Percentiles rank a stretch among this genome's conserved stretches.
phyloP scores from a whole-genome alignment of 1,284 basidiomycete genomes.

The Fomitopsis palustris region DNA sequence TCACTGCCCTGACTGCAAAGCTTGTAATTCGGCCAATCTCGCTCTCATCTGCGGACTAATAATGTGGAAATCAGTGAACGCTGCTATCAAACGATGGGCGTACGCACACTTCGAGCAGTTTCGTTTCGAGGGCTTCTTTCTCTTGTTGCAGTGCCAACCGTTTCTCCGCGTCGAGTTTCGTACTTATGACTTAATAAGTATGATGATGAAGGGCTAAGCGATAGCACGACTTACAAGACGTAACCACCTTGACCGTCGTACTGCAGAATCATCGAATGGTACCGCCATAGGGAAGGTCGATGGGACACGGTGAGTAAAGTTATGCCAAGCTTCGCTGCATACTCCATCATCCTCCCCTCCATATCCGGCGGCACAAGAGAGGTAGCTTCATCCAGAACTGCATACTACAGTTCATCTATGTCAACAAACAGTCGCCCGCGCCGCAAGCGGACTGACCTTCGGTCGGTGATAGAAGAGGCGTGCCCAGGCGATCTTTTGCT shows the following conservation, averaged over 20 bases:
- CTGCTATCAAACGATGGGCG: background rate
- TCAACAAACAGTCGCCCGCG: background rate
- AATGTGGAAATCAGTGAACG: background rate
- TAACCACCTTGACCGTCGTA: slow-evolving; percentile 84
- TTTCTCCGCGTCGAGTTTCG: slow-evolving; percentile 88
- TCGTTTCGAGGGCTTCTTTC: slow-evolving; percentile 81
- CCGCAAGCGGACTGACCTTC: slow-evolving; percentile 49
- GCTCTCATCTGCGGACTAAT: slow-evolving; percentile 77
- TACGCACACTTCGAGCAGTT: slow-evolving; percentile 75
- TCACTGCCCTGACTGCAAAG: slow-evolving; percentile 23
- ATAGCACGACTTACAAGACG: slow-evolving; percentile 63
- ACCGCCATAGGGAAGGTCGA: slow-evolving; percentile 92
- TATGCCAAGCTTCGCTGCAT: slow-evolving; percentile 84
- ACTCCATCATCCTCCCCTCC: slow-evolving; percentile 95
- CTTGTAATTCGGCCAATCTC: slow-evolving; percentile 69
- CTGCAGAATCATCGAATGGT: slow-evolving; percentile 90
- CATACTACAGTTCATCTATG: slow-evolving; percentile 59
- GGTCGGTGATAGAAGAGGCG: slow-evolving; percentile 94
- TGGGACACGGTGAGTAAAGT: slow-evolving; percentile 91
- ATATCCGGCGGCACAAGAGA: slow-evolving; percentile 91
- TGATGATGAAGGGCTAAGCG: background rate
- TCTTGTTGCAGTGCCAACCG: slow-evolving; percentile 91
- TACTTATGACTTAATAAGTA: slow-evolving; percentile 41
- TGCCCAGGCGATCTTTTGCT: slow-evolving; percentile 95
- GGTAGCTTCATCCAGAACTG: slow-evolving; percentile 96